Evolutionary conservation across 371 early-diverging fungal species (phyloP).

Genomic region (Dinochytrium kinnereticum): DNA sequence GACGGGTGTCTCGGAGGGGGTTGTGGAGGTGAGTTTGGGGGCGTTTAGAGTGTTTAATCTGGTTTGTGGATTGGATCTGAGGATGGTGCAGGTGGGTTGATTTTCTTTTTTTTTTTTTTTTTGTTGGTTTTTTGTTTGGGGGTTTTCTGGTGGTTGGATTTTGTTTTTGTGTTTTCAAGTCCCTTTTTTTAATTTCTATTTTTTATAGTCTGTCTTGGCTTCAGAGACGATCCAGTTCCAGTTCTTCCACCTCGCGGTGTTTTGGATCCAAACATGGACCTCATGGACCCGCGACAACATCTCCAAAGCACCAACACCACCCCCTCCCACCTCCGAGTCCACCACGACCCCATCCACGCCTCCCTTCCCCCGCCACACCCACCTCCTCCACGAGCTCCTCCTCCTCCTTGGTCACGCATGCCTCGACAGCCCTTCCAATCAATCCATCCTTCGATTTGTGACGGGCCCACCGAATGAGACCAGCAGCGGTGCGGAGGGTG

Average conservation of each 20-base stretch:
- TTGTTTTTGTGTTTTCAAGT: not conserved
- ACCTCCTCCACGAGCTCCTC: conserved; percentile 22
- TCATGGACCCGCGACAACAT: no score
- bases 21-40: not conserved
- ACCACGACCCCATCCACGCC: not conserved
- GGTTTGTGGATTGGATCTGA: conserved; percentile 23
- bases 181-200: not conserved
- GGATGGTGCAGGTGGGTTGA: conserved; percentile 25
- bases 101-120: not conserved
- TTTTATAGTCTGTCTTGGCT: conserved; percentile 20
- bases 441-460: conserved; percentile 24
- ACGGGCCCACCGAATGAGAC: not conserved
- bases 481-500: not conserved
- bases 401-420: conserved; percentile 29
- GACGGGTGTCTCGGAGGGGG: not conserved
- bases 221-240: conserved; percentile 34
- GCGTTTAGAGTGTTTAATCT: conserved; percentile 23
- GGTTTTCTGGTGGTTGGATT: not conserved
- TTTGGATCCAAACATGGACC: conserved; percentile 32
- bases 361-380: not conserved
- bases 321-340: not conserved
- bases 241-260: conserved; percentile 32
- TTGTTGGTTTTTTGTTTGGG: not conserved
- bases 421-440: conserved; percentile 16
- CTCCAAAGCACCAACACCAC: no score